Evolutionary conservation across 2,329 filamentous ascomycete genomes (phyloP).

Genomic region (Seiridium unicorne): DNA sequence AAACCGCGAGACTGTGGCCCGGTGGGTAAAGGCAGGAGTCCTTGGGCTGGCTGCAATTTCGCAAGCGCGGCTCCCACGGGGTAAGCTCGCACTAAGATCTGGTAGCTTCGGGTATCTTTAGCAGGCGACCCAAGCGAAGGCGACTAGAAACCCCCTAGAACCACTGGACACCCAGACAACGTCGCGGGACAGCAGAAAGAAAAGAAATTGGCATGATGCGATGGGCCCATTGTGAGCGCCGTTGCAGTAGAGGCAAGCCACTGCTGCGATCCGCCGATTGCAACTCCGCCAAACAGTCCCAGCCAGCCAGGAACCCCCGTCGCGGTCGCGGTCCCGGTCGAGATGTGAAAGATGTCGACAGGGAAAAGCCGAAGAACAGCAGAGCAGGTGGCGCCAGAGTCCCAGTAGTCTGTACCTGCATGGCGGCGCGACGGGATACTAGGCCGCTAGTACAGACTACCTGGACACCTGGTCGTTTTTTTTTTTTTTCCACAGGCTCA

Average conservation of each 20-base stretch:
- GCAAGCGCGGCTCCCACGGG: background rate
- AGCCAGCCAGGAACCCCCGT: background rate
- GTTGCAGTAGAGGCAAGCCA: background rate
- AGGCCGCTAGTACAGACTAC: background rate
- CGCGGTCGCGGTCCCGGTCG: background rate
- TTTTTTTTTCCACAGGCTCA: too few species aligned
- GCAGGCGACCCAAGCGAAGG: background rate
- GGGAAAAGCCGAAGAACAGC: background rate
- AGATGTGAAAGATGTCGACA: background rate
- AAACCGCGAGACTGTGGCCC: background rate
- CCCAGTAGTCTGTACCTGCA: background rate
- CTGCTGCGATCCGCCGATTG: background rate
- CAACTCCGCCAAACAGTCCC: background rate
- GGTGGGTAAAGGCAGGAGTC: conserved; percentile 3
- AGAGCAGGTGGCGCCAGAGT: background rate
- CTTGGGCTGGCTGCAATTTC: conserved; percentile 2
- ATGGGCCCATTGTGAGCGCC: background rate
- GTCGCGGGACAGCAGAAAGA: background rate
- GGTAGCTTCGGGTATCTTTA: conserved; percentile 4
- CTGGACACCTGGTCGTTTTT: background rate
- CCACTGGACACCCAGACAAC: background rate
- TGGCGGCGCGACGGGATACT: background rate
- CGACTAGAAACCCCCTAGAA: conserved; percentile 2
- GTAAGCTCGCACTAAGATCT: background rate
- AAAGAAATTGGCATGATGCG: background rate